phyloP scores from a whole-genome alignment of 345 rosid species.

The Psidium friedrichsthalianum region DNA sequence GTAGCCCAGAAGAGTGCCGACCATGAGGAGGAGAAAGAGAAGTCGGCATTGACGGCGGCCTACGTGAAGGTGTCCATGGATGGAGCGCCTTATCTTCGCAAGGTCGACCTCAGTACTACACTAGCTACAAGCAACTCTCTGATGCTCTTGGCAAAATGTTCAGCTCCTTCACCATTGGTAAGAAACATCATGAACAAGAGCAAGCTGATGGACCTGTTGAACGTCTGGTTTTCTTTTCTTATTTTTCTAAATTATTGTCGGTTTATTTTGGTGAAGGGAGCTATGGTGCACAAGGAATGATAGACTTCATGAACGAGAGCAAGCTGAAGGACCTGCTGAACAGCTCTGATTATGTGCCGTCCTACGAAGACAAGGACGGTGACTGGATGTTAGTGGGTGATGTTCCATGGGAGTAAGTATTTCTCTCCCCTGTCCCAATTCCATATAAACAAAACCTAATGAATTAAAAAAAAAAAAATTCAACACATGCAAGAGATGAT shows the following conservation, averaged over 20 bases:
- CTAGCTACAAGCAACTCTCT: constrained; percentile 76
- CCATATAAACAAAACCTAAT: no score
- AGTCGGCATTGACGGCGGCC: constrained; percentile 29
- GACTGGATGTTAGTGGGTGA: constrained; percentile 99
- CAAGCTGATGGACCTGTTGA: no score
- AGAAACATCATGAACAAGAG: background rate
- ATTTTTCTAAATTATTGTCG: background rate
- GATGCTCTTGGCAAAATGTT: constrained; percentile 89
- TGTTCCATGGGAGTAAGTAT: constrained; percentile 94
- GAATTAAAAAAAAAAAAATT: background rate
- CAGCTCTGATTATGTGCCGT: constrained; percentile 87
- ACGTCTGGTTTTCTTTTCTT: background rate
- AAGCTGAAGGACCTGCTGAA: constrained; percentile 86
- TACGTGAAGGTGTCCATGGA: constrained; percentile 96
- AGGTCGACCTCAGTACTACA: constrained; percentile 90
- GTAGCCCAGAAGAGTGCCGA: constrained; percentile 43
- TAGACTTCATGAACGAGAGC: constrained; percentile 96
- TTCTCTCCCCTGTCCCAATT: background rate
- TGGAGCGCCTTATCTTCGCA: constrained; percentile 93
- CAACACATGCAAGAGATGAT: background rate
- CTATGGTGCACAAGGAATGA: constrained; percentile 70
- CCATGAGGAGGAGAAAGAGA: constrained; percentile 12
- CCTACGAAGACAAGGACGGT: constrained; percentile 93
- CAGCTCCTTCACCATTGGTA: constrained; percentile 96
- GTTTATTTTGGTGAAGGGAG: constrained; percentile 19